phyloP scores from a whole-genome alignment of 441 rosid species.

The Jatropha multifida region DNA sequence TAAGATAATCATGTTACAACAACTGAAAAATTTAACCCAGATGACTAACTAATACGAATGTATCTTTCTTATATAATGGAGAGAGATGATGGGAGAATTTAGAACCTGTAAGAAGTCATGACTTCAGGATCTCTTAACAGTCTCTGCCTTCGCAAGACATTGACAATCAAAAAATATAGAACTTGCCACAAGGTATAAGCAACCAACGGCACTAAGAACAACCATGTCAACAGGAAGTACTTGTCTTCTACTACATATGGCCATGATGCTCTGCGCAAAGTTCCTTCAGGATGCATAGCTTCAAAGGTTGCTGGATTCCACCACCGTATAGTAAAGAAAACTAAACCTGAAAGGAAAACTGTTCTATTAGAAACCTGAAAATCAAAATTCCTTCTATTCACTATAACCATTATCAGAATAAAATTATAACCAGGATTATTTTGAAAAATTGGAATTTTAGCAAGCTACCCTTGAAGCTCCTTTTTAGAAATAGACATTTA shows the following conservation, averaged over 20 bases:
- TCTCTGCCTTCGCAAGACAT: slow-evolving; percentile 89
- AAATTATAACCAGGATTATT: not conserved
- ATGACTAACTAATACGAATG: not conserved
- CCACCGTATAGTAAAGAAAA: slow-evolving; percentile 95
- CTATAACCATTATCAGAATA: not conserved
- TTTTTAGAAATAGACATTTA: not conserved
- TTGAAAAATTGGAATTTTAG: not conserved
- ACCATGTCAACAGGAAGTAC: slow-evolving; percentile 76
- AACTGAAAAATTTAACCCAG: not conserved
- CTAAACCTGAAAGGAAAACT: slow-evolving; percentile 58
- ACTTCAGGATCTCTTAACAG: slow-evolving; percentile 95
- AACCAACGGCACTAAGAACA: slow-evolving; percentile 78
- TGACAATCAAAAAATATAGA: slow-evolving; percentile 85
- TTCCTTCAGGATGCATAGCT: slow-evolving; percentile 90
- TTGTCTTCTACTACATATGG: slow-evolving; percentile 82
- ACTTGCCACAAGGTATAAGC: slow-evolving; percentile 90
- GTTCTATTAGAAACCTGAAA: slow-evolving; percentile 15
- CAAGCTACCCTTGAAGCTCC: not conserved
- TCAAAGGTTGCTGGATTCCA: slow-evolving; percentile 92
- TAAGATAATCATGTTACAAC: not conserved
- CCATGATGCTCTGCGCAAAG: slow-evolving; percentile 62
- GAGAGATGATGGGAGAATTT: not conserved
- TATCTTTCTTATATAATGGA: not conserved
- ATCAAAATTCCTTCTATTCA: not conserved
- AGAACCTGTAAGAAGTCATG: slow-evolving; percentile 95